These are phyloP conservation scores for Psilocybe tampanensis DNA, from an alignment of 768 basidiomycete genomes.

Conservation along the genomic window DNA sequence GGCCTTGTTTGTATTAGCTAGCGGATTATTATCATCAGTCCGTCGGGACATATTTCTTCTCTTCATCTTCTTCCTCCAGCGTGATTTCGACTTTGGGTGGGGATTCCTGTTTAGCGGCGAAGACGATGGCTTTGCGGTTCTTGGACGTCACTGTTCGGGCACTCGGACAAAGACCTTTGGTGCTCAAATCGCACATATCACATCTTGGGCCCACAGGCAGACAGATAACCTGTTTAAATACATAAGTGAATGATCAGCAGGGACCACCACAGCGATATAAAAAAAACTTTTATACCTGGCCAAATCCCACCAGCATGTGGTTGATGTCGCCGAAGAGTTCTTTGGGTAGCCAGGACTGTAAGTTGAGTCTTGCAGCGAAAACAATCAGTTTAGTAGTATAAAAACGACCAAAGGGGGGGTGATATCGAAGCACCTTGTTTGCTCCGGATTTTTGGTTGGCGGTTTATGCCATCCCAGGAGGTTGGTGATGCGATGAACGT, in stretches of 20 bases:
- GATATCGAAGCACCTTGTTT: constrained; percentile 72
- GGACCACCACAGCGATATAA: no score
- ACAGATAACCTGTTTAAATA: constrained; percentile 72
- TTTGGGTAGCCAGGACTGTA: constrained; percentile 83
- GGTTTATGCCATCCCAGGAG: constrained; percentile 90
- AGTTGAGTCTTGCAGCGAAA: constrained; percentile 53
- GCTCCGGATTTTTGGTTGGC: constrained; percentile 84
- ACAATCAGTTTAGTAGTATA: background rate
- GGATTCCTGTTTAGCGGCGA: constrained; percentile 21
- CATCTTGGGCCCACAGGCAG: constrained; percentile 68
- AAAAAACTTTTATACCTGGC: no score
- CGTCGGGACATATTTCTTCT: constrained; percentile 8
- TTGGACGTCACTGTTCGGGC: constrained; percentile 33
- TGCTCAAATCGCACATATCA: constrained; percentile 59
- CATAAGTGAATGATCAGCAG: no score
- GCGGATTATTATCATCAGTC: background rate
- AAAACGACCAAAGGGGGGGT: background rate
- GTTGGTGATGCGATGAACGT: constrained; percentile 95
- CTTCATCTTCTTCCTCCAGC: constrained; percentile 29
- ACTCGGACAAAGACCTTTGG: constrained; percentile 66
- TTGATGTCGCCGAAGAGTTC: constrained; percentile 78
- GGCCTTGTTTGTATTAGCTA: no score
- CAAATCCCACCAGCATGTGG: constrained; percentile 81
- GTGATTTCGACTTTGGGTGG: constrained; percentile 35
- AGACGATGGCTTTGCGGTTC: constrained; percentile 29